phyloP scores from a whole-genome alignment of 148 eudicot species.

The Arctostaphylos glauca region DNA sequence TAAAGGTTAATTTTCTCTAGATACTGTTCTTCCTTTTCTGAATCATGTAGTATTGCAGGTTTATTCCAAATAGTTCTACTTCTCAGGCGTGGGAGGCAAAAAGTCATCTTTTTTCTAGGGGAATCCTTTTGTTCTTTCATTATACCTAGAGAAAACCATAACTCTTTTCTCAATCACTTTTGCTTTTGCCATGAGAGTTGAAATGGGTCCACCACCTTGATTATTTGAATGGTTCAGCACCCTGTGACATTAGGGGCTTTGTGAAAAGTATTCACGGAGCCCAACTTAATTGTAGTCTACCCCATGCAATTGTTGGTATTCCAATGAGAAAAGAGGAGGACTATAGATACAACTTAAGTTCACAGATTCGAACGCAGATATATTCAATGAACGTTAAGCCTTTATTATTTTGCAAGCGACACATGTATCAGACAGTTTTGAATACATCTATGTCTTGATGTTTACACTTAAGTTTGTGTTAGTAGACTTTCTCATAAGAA shows the following conservation, averaged over 20 bases:
- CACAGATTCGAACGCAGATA: too few relatives aligned
- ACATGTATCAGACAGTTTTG: too few relatives aligned
- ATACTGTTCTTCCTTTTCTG: not conserved
- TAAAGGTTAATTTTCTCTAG: not conserved
- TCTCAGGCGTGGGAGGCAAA: constrained; percentile 32
- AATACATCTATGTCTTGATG: too few relatives aligned
- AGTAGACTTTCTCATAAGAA: too few relatives aligned
- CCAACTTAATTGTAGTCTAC: not conserved
- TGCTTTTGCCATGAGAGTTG: constrained; percentile 8
- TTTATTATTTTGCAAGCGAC: too few relatives aligned
- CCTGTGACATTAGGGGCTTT: not conserved
- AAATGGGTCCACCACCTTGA: not conserved
- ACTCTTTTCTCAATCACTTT: constrained; percentile 14
- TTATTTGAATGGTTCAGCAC: constrained; percentile 1
- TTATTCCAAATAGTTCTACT: constrained; percentile 20
- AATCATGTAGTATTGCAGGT: not conserved
- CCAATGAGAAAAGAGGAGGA: too few relatives aligned
- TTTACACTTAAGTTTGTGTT: too few relatives aligned
- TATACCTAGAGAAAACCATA: not conserved
- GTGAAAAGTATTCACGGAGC: not conserved
- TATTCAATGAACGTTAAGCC: too few relatives aligned
- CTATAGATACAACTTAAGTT: too few relatives aligned
- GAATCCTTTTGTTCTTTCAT: constrained; percentile 21
- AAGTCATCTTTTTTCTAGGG: constrained; percentile 24
- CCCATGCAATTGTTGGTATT: too few relatives aligned